Conservation (phyloP, 1,284 basidiomycete species). For the Pyrrhoderma noxium region DNA sequence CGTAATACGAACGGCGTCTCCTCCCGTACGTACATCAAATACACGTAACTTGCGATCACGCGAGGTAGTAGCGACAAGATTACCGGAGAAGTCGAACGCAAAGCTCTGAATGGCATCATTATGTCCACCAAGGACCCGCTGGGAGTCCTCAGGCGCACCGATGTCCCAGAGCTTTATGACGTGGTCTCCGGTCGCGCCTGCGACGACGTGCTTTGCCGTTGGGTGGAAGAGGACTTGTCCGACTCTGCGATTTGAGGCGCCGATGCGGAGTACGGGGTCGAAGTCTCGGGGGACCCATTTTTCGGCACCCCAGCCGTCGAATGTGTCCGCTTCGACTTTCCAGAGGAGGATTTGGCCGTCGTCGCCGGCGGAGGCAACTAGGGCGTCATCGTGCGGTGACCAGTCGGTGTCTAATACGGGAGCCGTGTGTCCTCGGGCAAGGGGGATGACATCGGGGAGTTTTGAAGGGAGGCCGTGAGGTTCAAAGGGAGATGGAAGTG, state of each 20-base stretch:
- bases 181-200: conserved; percentile 85
- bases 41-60: conserved; percentile 89
- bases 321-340: conserved; percentile 66
- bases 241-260: conserved; percentile 76
- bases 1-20: conserved; percentile 70
- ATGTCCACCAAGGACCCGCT: conserved; percentile 66
- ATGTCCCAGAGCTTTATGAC: conserved; percentile 91
- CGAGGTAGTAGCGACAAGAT: conserved; percentile 71
- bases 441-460: conserved; percentile 87
- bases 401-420: conserved; percentile 95
- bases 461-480: conserved; percentile 59
- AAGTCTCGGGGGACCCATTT: conserved; percentile 80
- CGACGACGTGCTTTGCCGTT: conserved; percentile 81
- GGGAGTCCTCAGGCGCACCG: conserved; percentile 56
- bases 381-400: conserved; percentile 89
- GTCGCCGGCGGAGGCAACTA: conserved; percentile 88
- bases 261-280: conserved; percentile 71
- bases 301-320: conserved; percentile 85
- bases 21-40: conserved; percentile 78
- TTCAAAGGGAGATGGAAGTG: conserved; percentile 71
- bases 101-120: conserved; percentile 85
- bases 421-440: conserved; percentile 82
- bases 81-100: conserved; percentile 80
- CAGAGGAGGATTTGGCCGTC: conserved; percentile 92
- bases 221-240: conserved; percentile 96